These are phyloP conservation scores for Thraustochytrium sp. DNA, from an alignment of 352 stramenopile species.

Conservation along the genomic window DNA sequence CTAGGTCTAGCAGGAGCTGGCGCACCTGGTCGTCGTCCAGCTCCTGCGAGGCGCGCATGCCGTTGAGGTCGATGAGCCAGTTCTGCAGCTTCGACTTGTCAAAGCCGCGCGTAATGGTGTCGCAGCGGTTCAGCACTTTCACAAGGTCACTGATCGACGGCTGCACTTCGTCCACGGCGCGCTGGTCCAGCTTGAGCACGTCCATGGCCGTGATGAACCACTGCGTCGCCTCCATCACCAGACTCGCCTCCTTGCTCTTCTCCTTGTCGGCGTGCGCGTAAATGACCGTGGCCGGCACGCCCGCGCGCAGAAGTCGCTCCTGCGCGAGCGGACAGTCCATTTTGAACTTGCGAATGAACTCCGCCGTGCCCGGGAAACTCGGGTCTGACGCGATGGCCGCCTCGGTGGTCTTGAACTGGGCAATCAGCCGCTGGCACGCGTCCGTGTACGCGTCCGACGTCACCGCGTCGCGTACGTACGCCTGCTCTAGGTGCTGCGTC, in stretches of 20 bases:
- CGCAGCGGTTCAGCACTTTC: conserved; percentile 83
- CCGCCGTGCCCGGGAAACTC: conserved; percentile 59
- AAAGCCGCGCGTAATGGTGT: conserved; percentile 87
- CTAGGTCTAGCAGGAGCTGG: conserved; percentile 91
- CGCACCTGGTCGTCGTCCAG: conserved; percentile 88
- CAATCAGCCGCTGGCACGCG: conserved; percentile 93
- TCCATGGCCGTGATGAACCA: conserved; percentile 98
- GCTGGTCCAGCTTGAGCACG: conserved; percentile 92
- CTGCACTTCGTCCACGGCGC: conserved; percentile 94
- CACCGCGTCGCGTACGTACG: conserved; percentile 90
- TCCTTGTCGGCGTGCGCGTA: conserved; percentile 65
- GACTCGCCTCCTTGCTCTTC: conserved; percentile 69
- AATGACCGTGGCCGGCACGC: conserved; percentile 83
- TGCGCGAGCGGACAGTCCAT: conserved; percentile 90
- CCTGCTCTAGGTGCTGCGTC: conserved; percentile 92
- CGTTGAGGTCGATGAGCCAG: conserved; percentile 91
- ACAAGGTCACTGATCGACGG: conserved; percentile 92
- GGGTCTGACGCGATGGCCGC: conserved; percentile 74
- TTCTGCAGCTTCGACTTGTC: conserved; percentile 83
- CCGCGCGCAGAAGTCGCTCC: conserved; percentile 84
- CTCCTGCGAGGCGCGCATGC: conserved; percentile 88
- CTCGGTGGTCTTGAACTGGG: conserved; percentile 94
- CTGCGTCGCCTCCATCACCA: conserved; percentile 88
- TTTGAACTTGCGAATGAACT: conserved; percentile 88
- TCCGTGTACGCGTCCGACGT: conserved; percentile 86